Conservation (phyloP, 2,329 filamentous ascomycete genomes). For the Apiospora hydei region DNA sequence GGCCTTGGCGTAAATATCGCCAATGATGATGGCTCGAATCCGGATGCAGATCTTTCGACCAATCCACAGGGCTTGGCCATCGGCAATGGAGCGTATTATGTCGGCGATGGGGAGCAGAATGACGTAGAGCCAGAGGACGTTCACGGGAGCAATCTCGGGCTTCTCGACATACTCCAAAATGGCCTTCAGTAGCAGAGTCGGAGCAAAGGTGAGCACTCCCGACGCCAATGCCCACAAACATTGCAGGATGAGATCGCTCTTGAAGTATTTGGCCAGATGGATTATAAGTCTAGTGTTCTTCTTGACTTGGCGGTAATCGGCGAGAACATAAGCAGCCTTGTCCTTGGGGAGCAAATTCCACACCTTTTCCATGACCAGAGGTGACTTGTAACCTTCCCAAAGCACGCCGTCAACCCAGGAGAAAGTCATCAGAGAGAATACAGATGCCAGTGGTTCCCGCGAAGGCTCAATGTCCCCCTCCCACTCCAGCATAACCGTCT, state of each 20-base stretch:
- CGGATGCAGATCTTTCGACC: conserved; percentile 94
- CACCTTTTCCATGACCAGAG: conserved; percentile 82
- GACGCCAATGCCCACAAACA: conserved; percentile 80
- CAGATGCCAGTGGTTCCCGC: conserved; percentile 83
- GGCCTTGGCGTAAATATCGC: conserved; percentile 96
- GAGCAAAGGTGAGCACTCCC: conserved; percentile 87
- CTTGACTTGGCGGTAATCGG: conserved; percentile 84
- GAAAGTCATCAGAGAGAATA: conserved; percentile 88
- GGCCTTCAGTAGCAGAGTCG: conserved; percentile 87
- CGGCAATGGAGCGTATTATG: conserved; percentile 79
- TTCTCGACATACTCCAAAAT: conserved; percentile 95
- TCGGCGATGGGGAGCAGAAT: conserved; percentile 87
- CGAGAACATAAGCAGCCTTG: conserved; percentile 82
- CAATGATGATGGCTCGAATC: conserved; percentile 91
- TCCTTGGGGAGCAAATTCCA: conserved; percentile 92
- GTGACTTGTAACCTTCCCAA: conserved; percentile 85
- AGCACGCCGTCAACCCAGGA: conserved; percentile 91
- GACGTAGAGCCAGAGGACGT: conserved; percentile 95
- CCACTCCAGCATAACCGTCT: conserved; percentile 85
- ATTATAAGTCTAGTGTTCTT: conserved; percentile 80
- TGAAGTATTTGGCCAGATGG: conserved; percentile 88
- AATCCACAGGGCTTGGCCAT: conserved; percentile 89
- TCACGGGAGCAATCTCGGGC: conserved; percentile 75
- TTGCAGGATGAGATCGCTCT: conserved; percentile 76
- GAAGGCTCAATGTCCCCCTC: conserved; percentile 89